Evolutionary conservation across 2,329 filamentous ascomycete genomes (phyloP), one percentile per base, ranked within the genome.

Genomic region (Fusarium sp.): DNA sequence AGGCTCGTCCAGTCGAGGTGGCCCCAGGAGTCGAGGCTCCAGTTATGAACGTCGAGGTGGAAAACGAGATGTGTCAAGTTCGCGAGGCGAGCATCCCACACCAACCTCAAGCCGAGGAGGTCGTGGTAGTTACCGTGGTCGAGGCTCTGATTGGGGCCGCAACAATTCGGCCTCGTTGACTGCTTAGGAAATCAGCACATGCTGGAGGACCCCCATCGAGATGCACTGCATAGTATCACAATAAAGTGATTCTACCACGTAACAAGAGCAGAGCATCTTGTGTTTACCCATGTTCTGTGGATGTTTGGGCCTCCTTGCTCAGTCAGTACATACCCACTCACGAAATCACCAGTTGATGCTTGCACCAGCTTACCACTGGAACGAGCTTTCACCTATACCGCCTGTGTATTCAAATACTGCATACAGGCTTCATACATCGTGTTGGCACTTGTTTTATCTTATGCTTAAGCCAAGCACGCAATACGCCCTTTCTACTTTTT

Each of bases 61-160:
- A 25, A 81, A 79, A 61, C 77, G 77, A 64, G 81, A 82, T 7
- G 58, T 72, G 3, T 77, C 79, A 2, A 76, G 71, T 30, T 58
- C 75, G 16, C 77, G 75, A 62, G 69, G 72, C 45, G 65, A 76
- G 48, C 70, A 73, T 34, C 78, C 74, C 49, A 62, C 51, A 38
- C 60, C 32, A 57, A 58, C 67, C 18, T 71, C 70, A 61, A 63
- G 77, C 53, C 79, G 82, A 46, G 78, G 79, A 62, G 74, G 78
- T 45, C 82, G 83, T 22, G 80, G 82, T 45, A 74, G 74, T 22
- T 84, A 82, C 62, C 80, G 83, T 34, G 77, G 78, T 43, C 78
- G 81, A 60, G 77, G 75, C 25, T 79, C 81, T 15, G 82, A 84
- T 61, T 85, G 83, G 84, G 79, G 76, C 46, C 80, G 83, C 41